Evolutionary conservation across 2,329 filamentous ascomycete species (phyloP), one percentile per base, ranked within the genome.

Genomic region (Monilinia laxa): DNA sequence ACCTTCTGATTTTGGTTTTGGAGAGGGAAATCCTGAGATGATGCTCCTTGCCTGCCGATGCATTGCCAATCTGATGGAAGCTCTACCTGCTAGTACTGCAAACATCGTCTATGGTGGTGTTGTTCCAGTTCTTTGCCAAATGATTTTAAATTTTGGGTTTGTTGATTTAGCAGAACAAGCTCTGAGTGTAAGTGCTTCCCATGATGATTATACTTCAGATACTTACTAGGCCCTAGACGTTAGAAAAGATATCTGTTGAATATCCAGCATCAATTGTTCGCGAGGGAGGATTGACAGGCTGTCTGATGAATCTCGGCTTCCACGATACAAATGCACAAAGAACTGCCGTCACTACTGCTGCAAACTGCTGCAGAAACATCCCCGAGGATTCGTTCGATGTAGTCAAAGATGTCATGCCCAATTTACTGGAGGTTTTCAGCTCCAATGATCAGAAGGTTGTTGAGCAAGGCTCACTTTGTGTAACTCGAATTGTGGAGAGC

Each of bases 21-120:
- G 96, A 73, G 93, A 96, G 76, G 93, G 96, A 76, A 97, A 97
- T 73, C 91, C 93, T 0, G 95, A 99, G 78, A 92, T 98, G 69
- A 98, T 98, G 94, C 87, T 99, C 16, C 84, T 98, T 68, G 94
- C 95, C 25, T 99, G 95, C 76, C 90, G 96, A 68, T 98, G 92
- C 78, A 85, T 99, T 73, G 95, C 95, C 68, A 98, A 99, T 77
- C 79, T 99, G 65, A 99, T 99, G 95, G 95, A 99, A 78, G 96
- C 94, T 35, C 81, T 99, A 40, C 93, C 95, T 25, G 89, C 92
- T 45, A 94, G 94, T 67, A 95, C 95, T 59, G 91, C 93, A 16
- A 97, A 96, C 76, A 93, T 99, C 18, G 95, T 98, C 4, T 98
- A 98, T 76, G 94, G 93, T n/a, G 92, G 93, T 60, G 95, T 95